Percentiles rank a stretch among this genome's conserved stretches.
Conservation (phyloP, 2,329 filamentous ascomycete genomes). For the Aspergillus japonicus region DNA sequence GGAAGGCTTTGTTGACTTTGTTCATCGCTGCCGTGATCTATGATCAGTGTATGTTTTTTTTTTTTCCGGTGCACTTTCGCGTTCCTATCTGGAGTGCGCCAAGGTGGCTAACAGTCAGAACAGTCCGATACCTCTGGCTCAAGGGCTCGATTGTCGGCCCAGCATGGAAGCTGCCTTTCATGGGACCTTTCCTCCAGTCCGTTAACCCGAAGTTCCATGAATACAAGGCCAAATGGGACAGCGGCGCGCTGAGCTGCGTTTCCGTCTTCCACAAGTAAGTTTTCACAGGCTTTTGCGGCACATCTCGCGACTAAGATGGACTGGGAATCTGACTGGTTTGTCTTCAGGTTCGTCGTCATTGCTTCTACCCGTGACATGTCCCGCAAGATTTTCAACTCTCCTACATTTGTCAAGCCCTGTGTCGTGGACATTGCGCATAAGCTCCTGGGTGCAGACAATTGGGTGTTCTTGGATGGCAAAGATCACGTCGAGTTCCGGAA, state of each 20-base stretch:
- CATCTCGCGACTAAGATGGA: background rate
- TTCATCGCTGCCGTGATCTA: slow-evolving; percentile 73
- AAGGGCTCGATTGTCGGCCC: slow-evolving; percentile 77
- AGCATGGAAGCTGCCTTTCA: slow-evolving; percentile 74
- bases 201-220: slow-evolving; percentile 87
- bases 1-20: slow-evolving; percentile 68
- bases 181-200: slow-evolving; percentile 93
- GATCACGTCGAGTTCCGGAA: slow-evolving; percentile 96
- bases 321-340: background rate
- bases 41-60: slow-evolving; percentile 76
- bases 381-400: slow-evolving; percentile 95
- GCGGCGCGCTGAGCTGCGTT: slow-evolving; percentile 89
- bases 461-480: slow-evolving; percentile 96
- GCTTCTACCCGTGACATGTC: slow-evolving; percentile 93
- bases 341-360: slow-evolving; percentile 80
- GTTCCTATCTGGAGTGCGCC: background rate
- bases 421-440: slow-evolving; percentile 94
- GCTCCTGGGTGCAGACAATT: slow-evolving; percentile 86
- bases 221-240: slow-evolving; percentile 90
- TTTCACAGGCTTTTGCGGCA: background rate
- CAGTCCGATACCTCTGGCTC: slow-evolving; percentile 71
- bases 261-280: slow-evolving; percentile 97
- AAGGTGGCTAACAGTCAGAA: background rate
- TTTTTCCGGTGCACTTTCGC: background rate
- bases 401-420: slow-evolving; percentile 87